Evolutionary conservation across 1,284 basidiomycete species (phyloP), one percentile per base, ranked within the genome.

Genomic region (Trametes hirsuta): DNA sequence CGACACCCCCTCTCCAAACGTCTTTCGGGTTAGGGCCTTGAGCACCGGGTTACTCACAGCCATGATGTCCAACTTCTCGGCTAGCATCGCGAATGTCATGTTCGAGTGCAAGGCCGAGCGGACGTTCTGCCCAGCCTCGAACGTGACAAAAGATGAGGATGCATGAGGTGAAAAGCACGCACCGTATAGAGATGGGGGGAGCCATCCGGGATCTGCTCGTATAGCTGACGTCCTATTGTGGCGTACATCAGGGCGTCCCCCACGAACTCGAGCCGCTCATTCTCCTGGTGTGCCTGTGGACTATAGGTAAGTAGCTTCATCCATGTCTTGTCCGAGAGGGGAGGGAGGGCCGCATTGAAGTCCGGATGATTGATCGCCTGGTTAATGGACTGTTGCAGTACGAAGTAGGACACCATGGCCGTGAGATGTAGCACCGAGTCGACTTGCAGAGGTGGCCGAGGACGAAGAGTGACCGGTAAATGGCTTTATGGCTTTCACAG

Each of bases 161-260:
- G 10, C n/a, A 8, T 18, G 40, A 44, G 12, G 24, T 37, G 44
- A 34, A n/a, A 14, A 51, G 8, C 36, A 69, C 72, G 55, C 64
- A 75, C 74, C 40, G 71, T 74, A 54, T 72, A 72, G 18, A 75
- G 63, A 46, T 67, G 61, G 6, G 74, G 71, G 3, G 59, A 59
- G 8, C 70, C 72, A 4, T 67, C 48, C 8, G 74, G 73, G 21
- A 69, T 56, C 41, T 69, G 67, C 10, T 59, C 59, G 54, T 70
- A 72, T 15, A 75, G 59, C 50, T 71, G 64, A 18, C 66, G 66
- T 24, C 69, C 71, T 15, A 75, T 58, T 39, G 71, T 71, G 51
- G 72, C 69, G 62, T 74, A 72, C 69, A 75, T 74, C 21, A 74
- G 59, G 35, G 72, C 72, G 55, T 75, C 74, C 15, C 74, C 74